Evolutionary conservation across 805 yeast species (phyloP), one percentile per base, ranked within the genome.

Genomic region (Huiozyma naganishii): DNA sequence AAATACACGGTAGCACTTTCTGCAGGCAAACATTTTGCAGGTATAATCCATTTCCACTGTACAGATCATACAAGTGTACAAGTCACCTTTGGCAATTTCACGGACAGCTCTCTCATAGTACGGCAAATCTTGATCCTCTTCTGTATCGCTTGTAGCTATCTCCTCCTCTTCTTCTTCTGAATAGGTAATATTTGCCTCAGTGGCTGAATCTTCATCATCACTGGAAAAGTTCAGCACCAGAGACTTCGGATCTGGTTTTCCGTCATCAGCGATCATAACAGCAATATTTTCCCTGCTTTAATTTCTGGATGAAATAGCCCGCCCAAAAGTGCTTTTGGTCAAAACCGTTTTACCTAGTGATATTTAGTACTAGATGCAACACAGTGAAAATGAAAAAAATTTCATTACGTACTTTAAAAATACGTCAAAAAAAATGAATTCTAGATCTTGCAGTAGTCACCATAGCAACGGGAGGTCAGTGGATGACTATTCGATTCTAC

Each of bases 31-130:
- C 43, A 88, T 70, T 39, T 70, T 65, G 23, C 88, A 78, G 9
- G 68, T 64, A 4, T 75, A 69, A 41, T 79, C 85, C 47, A 90
- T 72, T 49, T 86, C 90, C 33, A 83, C 80, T 0, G 95, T 84
- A 63, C 98, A 90, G 9, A 90, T 86, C 59, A 90, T 69, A 64
- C 98, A 90, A 1, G 77, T 72, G 56, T 90, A 89, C 1, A 73
- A 70, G n/a, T 85, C 89, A 9, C 74, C 72, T 37, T 50, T 48
- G 6, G 54, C 53, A 41, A 62, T 62, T 40, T 62, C 66, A 17
- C 49, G 50, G 4, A 62, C 45, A 6, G 66, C 50, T 36, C 57
- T 49, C 37, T 62, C 66, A 37, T 62, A 62, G 38, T 58, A 59
- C 27, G 52, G 52, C 51, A 59, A 41, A 35, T 53, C 53, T 5